A percentile compares a stretch with the other conserved stretches of the same genome.
Evolutionary conservation across 2,329 filamentous ascomycete genomes (phyloP).

Genomic region (Penicillium sp.): DNA sequence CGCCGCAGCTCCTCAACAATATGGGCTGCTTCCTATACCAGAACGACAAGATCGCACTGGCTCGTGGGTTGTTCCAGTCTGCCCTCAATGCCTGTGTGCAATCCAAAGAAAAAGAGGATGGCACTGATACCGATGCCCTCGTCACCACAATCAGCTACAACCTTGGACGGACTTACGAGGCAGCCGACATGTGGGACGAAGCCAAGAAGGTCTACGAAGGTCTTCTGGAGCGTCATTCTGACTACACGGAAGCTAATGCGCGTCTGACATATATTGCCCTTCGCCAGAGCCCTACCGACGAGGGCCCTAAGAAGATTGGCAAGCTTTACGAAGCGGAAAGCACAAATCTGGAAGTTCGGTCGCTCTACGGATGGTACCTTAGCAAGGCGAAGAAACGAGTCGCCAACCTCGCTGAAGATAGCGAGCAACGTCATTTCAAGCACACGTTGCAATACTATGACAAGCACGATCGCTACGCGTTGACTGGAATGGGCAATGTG

Average conservation of each 20-base stretch:
- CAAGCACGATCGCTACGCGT: conserved; percentile 95
- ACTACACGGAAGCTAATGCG: conserved; percentile 89
- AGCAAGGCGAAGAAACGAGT: conserved; percentile 83
- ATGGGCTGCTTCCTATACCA: conserved; percentile 96
- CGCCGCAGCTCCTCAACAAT: conserved; percentile 92
- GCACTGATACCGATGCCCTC: conserved; percentile 81
- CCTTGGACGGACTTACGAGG: conserved; percentile 88
- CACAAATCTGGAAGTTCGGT: conserved; percentile 83
- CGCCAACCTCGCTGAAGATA: conserved; percentile 79
- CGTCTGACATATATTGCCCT: conserved; percentile 88
- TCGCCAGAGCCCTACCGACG: conserved; percentile 73
- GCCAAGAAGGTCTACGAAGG: conserved; percentile 87
- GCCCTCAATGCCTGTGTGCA: conserved; percentile 84
- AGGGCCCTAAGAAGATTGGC: conserved; percentile 80
- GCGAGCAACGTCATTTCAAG: conserved; percentile 92
- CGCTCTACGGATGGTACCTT: conserved; percentile 92
- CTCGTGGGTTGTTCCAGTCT: conserved; percentile 87
- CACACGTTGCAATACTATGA: conserved; percentile 91
- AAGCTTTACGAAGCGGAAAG: conserved; percentile 83
- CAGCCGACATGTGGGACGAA: conserved; percentile 73
- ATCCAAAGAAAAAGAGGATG: conserved; percentile 70
- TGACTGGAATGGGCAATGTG: conserved; percentile 97
- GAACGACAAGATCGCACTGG: conserved; percentile 73
- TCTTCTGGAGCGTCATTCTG: conserved; percentile 75
- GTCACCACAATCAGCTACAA: conserved; percentile 98